Conservation (phyloP, 2,329 filamentous ascomycete genomes). For the Aureobasidium lini region DNA sequence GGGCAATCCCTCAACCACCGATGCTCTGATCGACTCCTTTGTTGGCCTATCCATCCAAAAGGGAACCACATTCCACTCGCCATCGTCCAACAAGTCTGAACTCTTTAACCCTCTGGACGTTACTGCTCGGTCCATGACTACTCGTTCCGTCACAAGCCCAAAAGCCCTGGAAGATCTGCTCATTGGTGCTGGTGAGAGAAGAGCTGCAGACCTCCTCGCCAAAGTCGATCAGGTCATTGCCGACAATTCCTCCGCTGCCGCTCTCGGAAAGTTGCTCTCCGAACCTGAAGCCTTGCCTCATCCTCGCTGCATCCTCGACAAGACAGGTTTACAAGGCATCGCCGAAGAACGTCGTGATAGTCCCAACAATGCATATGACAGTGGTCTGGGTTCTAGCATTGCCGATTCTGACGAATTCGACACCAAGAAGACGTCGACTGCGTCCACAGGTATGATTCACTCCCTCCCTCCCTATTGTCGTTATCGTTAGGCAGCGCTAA, state of each 20-base stretch:
- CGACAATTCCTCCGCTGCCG: slow-evolving; percentile 28
- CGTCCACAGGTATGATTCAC: slow-evolving; percentile 15
- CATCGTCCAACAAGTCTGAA: slow-evolving; percentile 34
- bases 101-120: slow-evolving; percentile 29
- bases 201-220: slow-evolving; percentile 36
- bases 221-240: slow-evolving; percentile 38
- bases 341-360: slow-evolving; percentile 39
- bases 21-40: slow-evolving; percentile 47
- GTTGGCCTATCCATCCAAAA: slow-evolving; percentile 41
- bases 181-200: slow-evolving; percentile 37
- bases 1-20: slow-evolving; percentile 11
- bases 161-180: slow-evolving; percentile 43
- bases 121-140: slow-evolving; percentile 32
- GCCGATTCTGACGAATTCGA: slow-evolving; percentile 31
- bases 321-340: slow-evolving; percentile 30
- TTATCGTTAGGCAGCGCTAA: slow-evolving; percentile 2
- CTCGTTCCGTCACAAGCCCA: slow-evolving; percentile 42
- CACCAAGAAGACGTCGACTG: slow-evolving; percentile 1
- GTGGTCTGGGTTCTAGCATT: slow-evolving; percentile 79
- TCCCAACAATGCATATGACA: slow-evolving; percentile 72
- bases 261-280: slow-evolving; percentile 34
- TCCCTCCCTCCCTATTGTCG: background rate
- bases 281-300: slow-evolving; percentile 43
- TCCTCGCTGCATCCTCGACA: slow-evolving; percentile 37
- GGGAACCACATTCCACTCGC: slow-evolving; percentile 42